Conservation (phyloP, 2,329 filamentous ascomycete genomes). For the Fusarium lateritium region DNA sequence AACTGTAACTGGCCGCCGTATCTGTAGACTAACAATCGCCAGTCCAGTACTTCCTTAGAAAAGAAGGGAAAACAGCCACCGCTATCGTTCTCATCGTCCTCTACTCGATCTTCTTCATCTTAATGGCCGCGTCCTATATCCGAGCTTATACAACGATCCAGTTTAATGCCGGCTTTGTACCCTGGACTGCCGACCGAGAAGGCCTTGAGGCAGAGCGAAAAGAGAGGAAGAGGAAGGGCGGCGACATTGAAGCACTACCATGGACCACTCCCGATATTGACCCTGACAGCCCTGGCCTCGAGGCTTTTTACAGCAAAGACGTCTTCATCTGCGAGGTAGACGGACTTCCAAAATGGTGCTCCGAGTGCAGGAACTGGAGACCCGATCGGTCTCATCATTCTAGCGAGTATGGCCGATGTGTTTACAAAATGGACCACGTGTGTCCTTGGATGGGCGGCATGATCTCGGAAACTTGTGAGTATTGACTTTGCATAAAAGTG, state of each 20-base stretch:
- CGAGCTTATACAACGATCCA: conserved; percentile 76
- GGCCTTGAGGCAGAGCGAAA: conserved; percentile 51
- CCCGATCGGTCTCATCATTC: conserved; percentile 91
- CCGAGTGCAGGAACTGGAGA: conserved; percentile 88
- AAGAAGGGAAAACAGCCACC: conserved; percentile 64
- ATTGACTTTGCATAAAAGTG: not conserved
- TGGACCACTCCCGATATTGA: conserved; percentile 60
- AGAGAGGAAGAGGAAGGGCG: conserved; percentile 40
- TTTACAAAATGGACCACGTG: conserved; percentile 93
- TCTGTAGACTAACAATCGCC: conserved; percentile 9
- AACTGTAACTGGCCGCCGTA: not conserved
- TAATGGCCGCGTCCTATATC: conserved; percentile 77
- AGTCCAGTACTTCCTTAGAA: conserved; percentile 78
- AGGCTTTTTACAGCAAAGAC: conserved; percentile 85
- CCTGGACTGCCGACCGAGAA: conserved; percentile 63
- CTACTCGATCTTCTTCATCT: conserved; percentile 79
- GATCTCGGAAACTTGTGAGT: conserved; percentile 81
- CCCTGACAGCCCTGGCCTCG: conserved; percentile 77
- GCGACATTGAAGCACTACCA: conserved; percentile 49
- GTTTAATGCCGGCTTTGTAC: conserved; percentile 80
- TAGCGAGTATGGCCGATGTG: conserved; percentile 84
- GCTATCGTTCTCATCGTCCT: conserved; percentile 80
- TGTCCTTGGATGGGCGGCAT: conserved; percentile 98
- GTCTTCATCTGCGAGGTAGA: conserved; percentile 87
- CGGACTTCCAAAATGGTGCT: conserved; percentile 90